phyloP scores from a whole-genome alignment of 768 basidiomycete genomes.

The Kwoniella dejecticola region DNA sequence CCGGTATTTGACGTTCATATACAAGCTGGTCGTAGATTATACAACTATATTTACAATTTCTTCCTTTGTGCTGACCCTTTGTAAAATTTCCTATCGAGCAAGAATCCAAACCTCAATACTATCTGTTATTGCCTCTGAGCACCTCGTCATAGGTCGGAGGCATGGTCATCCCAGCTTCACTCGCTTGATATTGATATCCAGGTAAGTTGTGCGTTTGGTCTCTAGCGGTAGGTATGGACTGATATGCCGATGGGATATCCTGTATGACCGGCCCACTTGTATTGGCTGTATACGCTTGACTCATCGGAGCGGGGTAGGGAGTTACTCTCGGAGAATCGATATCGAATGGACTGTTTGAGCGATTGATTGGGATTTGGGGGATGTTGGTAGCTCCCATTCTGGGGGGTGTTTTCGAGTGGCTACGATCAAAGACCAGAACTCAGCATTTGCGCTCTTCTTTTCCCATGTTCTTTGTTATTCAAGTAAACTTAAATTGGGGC shows the following conservation, averaged over 20 bases:
- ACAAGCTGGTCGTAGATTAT: conserved; percentile 1
- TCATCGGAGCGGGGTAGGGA: conserved; percentile 1
- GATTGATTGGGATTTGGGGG: neutral
- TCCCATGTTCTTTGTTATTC: too few species aligned
- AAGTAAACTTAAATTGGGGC: too few species aligned
- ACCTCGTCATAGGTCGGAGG: neutral
- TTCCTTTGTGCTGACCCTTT: too few species aligned
- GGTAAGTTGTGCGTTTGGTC: neutral
- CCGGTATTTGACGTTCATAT: too few species aligned
- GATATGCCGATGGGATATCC: neutral
- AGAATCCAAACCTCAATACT: too few species aligned
- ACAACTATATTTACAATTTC: neutral
- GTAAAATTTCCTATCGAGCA: too few species aligned
- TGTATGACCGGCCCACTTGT: neutral
- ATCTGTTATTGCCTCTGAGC: too few species aligned
- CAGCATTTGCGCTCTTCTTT: too few species aligned
- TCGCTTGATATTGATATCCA: neutral
- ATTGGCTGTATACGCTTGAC: neutral
- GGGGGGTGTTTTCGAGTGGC: neutral
- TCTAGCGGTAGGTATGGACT: neutral
- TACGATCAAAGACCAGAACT: neutral
- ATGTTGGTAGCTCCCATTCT: neutral
- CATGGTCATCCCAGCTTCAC: neutral
- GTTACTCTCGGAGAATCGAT: neutral
- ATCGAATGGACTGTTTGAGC: neutral